Conservation (phyloP, 1,284 basidiomycete genomes). For the Heliocybe sulcata region DNA sequence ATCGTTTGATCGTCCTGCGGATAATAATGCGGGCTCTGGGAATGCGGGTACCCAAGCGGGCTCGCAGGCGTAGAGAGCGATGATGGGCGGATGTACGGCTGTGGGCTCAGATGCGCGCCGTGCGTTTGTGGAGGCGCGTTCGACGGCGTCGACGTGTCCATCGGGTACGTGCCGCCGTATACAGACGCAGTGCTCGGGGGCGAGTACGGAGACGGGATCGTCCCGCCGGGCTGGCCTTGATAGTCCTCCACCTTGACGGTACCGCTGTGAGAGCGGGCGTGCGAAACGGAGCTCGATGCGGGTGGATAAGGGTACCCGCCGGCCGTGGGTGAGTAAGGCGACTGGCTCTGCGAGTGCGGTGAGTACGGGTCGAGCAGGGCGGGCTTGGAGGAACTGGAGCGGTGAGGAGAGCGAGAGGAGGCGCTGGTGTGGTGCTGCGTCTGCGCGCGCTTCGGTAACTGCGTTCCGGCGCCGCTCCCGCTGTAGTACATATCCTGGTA, state of each 20-base stretch:
- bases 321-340: constrained; percentile 55
- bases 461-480: constrained; percentile 35
- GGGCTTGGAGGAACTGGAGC: constrained; percentile 34
- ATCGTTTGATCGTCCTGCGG: constrained; percentile 53
- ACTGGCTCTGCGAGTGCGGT: constrained; percentile 36
- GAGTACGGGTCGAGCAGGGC: constrained; percentile 59
- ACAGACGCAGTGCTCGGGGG: constrained; percentile 32
- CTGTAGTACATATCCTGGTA: constrained; percentile 64
- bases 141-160: constrained; percentile 42
- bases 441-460: constrained; percentile 49
- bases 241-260: constrained; percentile 39
- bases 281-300: constrained; percentile 33
- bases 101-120: constrained; percentile 38
- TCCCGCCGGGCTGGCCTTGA: constrained; percentile 26
- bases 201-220: constrained; percentile 45
- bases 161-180: constrained; percentile 34
- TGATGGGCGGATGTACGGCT: constrained; percentile 35
- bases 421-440: constrained; percentile 42
- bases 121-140: constrained; percentile 39
- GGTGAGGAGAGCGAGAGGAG: constrained; percentile 53
- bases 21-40: constrained; percentile 48
- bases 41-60: constrained; percentile 56
- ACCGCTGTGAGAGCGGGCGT: constrained; percentile 41
- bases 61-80: constrained; percentile 60
- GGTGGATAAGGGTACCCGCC: constrained; percentile 38